Evolutionary conservation across 495 filamentous ascomycete species (phyloP), one percentile per base, ranked within the genome.

Genomic region (Talaromyces stipitatus): DNA sequence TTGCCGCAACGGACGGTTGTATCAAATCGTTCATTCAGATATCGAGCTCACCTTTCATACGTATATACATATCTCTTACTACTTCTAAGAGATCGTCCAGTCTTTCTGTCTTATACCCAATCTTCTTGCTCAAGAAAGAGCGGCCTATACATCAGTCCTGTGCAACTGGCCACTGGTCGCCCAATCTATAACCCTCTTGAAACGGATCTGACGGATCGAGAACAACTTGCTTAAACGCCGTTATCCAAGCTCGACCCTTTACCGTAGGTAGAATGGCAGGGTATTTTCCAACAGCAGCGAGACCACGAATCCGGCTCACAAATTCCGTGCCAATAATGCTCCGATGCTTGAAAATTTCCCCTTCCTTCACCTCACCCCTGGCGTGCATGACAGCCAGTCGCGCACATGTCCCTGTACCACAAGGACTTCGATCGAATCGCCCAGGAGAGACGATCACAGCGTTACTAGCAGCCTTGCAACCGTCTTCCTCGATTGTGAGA

Each of bases 381-480:
- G 66, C 63, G 59, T 73, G 67, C 50, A 73, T 28, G 6, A 69
- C 62, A 0, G 70, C 70, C 23, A 73, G 27, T n/a, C 70, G 64
- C 11, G 70, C 70, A 55, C 52, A 69, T 7, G 64, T 73, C 10
- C 69, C 70, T 16, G 70, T 70, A 2, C 70, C 70, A 55, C 70
- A 73, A 8, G 69, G 70, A 30, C 69, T 67, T 3, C 70, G 67
- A 58, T 73, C 70, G 32, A 71, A 66, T 20, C 70, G 57, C 8
- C 70, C 70, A 1, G 70, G 70, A 2, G 69, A 72, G 6, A 72
- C 69, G 27, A 73, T 62, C 14, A 66, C 65, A 2, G 69, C 61
- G 51, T 71, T 72, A 29, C 29, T n/a, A 66, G 64, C 20, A 52
- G 54, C 53, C n/a, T 68, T 68, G 18, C 55, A 58, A 4, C 56